Conservation (phyloP, 2,329 filamentous ascomycete species). For the Elsinoe necatrix region DNA sequence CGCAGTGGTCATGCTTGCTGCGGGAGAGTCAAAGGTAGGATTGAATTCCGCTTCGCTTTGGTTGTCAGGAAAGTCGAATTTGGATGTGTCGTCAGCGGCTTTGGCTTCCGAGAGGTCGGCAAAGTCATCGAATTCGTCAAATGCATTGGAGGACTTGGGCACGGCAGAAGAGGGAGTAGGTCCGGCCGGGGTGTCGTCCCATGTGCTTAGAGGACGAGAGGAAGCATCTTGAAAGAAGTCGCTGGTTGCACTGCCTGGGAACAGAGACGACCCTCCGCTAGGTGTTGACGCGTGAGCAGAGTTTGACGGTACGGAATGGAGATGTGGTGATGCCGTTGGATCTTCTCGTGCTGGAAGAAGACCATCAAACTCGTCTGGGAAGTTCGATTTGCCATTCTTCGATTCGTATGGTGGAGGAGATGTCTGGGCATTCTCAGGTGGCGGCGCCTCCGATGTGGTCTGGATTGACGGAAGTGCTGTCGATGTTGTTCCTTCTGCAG, state of each 20-base stretch:
- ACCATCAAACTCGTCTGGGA: slow-evolving; percentile 47
- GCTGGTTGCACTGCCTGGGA: slow-evolving; percentile 14
- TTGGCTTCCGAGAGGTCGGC: slow-evolving; percentile 77
- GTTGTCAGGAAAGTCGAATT: slow-evolving; percentile 58
- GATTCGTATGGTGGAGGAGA: slow-evolving; percentile 49
- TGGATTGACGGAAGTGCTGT: slow-evolving; percentile 33
- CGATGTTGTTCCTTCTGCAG: slow-evolving; percentile 49
- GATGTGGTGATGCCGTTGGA: slow-evolving; percentile 38
- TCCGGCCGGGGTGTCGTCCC: slow-evolving; percentile 18
- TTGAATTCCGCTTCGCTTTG: slow-evolving; percentile 55
- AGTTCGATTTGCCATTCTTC: slow-evolving; percentile 31
- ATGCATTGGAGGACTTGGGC: slow-evolving; percentile 37
- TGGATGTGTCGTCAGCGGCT: slow-evolving; percentile 46
- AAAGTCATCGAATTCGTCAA: slow-evolving; percentile 71
- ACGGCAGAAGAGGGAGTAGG: slow-evolving; percentile 24
- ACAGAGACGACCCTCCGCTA: slow-evolving; percentile 1
- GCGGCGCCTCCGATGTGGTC: slow-evolving; percentile 35
- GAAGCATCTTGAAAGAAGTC: slow-evolving; percentile 26
- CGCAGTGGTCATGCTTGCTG: slow-evolving; percentile 41
- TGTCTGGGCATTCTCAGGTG: slow-evolving; percentile 46
- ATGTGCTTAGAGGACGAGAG: slow-evolving; percentile 25
- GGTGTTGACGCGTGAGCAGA: slow-evolving; percentile 24
- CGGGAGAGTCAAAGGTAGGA: slow-evolving; percentile 65
- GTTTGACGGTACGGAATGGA: slow-evolving; percentile 36
- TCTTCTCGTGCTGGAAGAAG: slow-evolving; percentile 48